Percentiles rank a stretch among this genome's conserved stretches.
phyloP scores from a whole-genome alignment of 257 asterid species.

The Linaria vulgaris region DNA sequence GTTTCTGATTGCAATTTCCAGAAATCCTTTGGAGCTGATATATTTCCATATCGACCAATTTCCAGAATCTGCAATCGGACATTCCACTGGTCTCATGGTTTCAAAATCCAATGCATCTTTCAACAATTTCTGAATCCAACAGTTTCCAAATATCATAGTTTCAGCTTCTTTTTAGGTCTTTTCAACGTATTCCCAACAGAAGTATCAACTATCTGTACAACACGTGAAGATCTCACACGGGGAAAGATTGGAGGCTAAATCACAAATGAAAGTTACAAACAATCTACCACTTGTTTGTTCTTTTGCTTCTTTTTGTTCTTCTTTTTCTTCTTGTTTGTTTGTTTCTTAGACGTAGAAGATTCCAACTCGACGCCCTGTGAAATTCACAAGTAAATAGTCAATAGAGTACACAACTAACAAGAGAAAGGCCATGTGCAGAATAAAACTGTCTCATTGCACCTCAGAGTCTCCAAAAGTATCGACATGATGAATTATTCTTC shows the following conservation, averaged over 20 bases:
- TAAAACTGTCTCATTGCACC: slow-evolving; percentile 40
- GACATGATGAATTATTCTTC: slow-evolving; percentile 73
- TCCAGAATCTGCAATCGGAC: too few relatives aligned
- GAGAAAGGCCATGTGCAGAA: slow-evolving; percentile 12
- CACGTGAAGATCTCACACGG: slow-evolving; percentile 9
- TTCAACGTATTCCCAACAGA: too few relatives aligned
- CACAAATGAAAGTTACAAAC: slow-evolving; percentile 13
- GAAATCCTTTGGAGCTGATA: too few relatives aligned
- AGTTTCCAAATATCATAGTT: too few relatives aligned
- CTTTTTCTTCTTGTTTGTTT: slow-evolving; percentile 51
- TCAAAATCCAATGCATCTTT: too few relatives aligned
- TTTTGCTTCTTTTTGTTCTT: slow-evolving; percentile 43
- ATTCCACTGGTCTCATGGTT: too few relatives aligned
- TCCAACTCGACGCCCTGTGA: slow-evolving; percentile 41
- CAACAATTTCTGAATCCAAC: too few relatives aligned
- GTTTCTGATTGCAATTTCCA: too few relatives aligned
- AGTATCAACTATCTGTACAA: too few relatives aligned
- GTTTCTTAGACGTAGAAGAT: slow-evolving; percentile 34
- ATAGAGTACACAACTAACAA: too few relatives aligned
- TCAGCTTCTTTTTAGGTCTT: too few relatives aligned
- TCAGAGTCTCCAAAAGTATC: slow-evolving; percentile 65
- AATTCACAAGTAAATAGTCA: slow-evolving; percentile 23
- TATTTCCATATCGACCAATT: too few relatives aligned
- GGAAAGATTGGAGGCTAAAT: slow-evolving; percentile 6
- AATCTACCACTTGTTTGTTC: slow-evolving; percentile 47